Evolutionary conservation across 306 rosid species (phyloP), one percentile per base, ranked within the genome.

Genomic region (Acacia crassicarpa): DNA sequence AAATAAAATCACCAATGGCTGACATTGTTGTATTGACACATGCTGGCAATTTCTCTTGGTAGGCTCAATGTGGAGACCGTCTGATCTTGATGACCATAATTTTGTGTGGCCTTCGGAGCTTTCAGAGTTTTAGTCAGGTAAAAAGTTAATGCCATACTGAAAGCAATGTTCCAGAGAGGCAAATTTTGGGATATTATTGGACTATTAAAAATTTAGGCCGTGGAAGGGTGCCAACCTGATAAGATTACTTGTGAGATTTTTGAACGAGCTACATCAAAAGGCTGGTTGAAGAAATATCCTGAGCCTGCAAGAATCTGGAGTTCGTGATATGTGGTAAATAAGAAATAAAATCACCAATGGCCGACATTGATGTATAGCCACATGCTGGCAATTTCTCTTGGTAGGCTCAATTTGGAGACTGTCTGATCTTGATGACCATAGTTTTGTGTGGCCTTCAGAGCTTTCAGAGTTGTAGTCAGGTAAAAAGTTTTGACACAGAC

Each of bases 141-240:
- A 72, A 23, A 72, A 16, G 12, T 16, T 48, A 87, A 51, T 69
- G 16, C 65, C 62, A 40, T 85, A 75, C 65, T 84, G 73, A 73
- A 58, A 17, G 78, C 83, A 41, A 62, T 87, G 83, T 35, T 87
- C 17, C 30, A 16, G 27, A 73, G 65, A 16, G 77, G 82, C 38
- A 74, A 59, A 71, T 76, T 46, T 61, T 63, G 54, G 48, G 81
- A 61, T 41, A 72, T 72, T 41, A 45, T 71, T 62, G 69, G 75
- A 16, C 67, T 86, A 61, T 71, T 80, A 30, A 86, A 73, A 80
- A 17, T 10, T 66, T 68, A 80, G 82, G 49, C 77, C 44, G 62
- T 68, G 43, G 86, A 80, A 84, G 88, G 81, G 48, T 76, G 81
- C 54, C 61, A 48, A 23, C 81, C 81, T 59, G 62, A 84, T 77